A percentile compares a stretch with the other conserved stretches of the same genome.
These are phyloP conservation scores for Lachancea thermotolerans DNA, from an alignment of 805 yeast species.

Conservation along the genomic window DNA sequence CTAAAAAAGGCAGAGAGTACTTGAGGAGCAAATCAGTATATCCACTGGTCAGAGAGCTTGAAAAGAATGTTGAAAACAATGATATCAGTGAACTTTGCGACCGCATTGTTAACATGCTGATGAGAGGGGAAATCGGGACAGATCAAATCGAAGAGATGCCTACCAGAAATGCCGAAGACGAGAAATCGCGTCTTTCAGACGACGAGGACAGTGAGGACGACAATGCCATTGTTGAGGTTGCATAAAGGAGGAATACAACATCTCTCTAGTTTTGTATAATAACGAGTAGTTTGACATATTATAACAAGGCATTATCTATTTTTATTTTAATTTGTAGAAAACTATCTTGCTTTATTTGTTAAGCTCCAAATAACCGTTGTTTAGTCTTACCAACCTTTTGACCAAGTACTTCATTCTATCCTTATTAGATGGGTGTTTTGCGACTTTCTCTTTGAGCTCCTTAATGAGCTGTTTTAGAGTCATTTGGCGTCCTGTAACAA, in stretches of 20 bases:
- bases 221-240: conserved; percentile 32
- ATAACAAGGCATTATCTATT: neutral
- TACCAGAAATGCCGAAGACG: conserved; percentile 43
- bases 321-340: neutral
- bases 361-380: conserved; percentile 27
- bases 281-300: neutral
- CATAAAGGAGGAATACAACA: conserved; percentile 10
- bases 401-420: conserved; percentile 51
- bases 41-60: conserved; percentile 79
- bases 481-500: conserved; percentile 40
- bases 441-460: conserved; percentile 54
- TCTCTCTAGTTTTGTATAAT: neutral
- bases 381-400: conserved; percentile 49
- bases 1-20: conserved; percentile 63
- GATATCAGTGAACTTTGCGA: conserved; percentile 66
- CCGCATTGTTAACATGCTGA: conserved; percentile 78
- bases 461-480: conserved; percentile 59
- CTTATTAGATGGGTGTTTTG: conserved; percentile 57
- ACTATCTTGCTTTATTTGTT: neutral
- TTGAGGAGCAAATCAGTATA: conserved; percentile 80
- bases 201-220: conserved; percentile 22
- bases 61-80: conserved; percentile 46
- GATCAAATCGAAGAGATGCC: conserved; percentile 42
- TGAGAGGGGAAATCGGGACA: conserved; percentile 73
- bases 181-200: conserved; percentile 31